phyloP scores from a whole-genome alignment of 2,329 filamentous ascomycete species.

The Verticillium albo-atrum region DNA sequence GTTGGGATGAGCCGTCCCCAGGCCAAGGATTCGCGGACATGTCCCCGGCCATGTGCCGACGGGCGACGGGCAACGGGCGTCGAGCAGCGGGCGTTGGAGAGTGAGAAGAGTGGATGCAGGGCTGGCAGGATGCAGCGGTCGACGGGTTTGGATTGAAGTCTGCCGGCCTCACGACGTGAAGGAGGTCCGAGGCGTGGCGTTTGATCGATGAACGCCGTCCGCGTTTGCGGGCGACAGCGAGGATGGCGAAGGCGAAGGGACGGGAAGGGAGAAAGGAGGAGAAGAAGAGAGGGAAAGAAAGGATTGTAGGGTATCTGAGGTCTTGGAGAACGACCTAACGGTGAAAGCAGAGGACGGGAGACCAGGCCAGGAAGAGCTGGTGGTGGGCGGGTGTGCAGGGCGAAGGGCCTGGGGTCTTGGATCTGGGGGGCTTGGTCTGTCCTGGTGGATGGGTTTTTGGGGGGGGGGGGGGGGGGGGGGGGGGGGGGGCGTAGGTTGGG shows the following conservation, averaged over 20 bases:
- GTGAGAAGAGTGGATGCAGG: background rate
- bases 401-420: background rate
- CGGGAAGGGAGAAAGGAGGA: background rate
- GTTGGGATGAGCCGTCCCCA: conserved; percentile 24
- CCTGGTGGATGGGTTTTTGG: too few relatives aligned
- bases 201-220: background rate
- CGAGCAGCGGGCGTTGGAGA: background rate
- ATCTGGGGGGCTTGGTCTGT: background rate
- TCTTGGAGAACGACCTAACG: background rate
- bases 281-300: background rate
- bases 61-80: background rate
- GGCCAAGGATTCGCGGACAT: conserved; percentile 23
- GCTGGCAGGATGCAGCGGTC: background rate
- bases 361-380: background rate
- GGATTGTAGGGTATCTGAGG: background rate
- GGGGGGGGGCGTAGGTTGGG: too few relatives aligned
- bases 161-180: background rate
- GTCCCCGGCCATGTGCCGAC: conserved; percentile 1
- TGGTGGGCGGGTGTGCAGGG: background rate
- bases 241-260: background rate
- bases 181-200: background rate
- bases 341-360: background rate
- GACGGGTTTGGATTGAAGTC: background rate
- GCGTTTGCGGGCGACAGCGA: background rate
- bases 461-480: too few relatives aligned